Percentiles rank a stretch among this genome's conserved stretches.
These are phyloP conservation scores for Colletotrichum siamense DNA, from an alignment of 2,329 filamentous ascomycete genomes.

Conservation along the genomic window DNA sequence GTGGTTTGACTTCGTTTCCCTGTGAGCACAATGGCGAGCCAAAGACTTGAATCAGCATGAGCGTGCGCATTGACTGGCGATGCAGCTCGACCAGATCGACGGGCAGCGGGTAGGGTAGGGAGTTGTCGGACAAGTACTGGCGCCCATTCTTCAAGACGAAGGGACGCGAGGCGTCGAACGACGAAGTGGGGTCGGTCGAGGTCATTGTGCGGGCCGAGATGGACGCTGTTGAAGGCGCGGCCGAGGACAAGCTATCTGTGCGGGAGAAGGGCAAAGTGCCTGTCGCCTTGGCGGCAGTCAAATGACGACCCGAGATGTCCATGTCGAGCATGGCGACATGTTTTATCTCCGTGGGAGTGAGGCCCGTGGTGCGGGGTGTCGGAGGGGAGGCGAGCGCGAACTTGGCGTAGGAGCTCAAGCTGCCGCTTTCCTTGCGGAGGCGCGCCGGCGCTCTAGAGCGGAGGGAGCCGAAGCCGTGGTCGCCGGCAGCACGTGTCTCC, in stretches of 20 bases:
- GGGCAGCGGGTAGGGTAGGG: constrained; percentile 81
- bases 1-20: constrained; percentile 58
- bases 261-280: constrained; percentile 42
- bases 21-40: constrained; percentile 81
- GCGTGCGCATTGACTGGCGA: constrained; percentile 82
- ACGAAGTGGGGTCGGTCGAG: constrained; percentile 52
- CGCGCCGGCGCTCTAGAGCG: constrained; percentile 2
- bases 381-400: neutral
- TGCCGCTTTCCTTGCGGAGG: constrained; percentile 18
- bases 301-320: constrained; percentile 24
- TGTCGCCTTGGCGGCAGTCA: constrained; percentile 32
- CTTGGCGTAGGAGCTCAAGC: constrained; percentile 9
- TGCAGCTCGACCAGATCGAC: constrained; percentile 88
- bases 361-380: neutral
- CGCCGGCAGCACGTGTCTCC: neutral
- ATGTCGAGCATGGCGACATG: constrained; percentile 41
- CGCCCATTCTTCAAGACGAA: constrained; percentile 80
- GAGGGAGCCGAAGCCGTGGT: neutral
- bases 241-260: constrained; percentile 52
- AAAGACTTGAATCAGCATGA: constrained; percentile 82
- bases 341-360: constrained; percentile 32
- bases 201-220: constrained; percentile 51
- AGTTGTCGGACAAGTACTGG: constrained; percentile 78
- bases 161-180: constrained; percentile 50
- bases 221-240: constrained; percentile 45